Evolutionary conservation across 768 basidiomycete species (phyloP).

Genomic region (Boletus subcaerulescens): DNA sequence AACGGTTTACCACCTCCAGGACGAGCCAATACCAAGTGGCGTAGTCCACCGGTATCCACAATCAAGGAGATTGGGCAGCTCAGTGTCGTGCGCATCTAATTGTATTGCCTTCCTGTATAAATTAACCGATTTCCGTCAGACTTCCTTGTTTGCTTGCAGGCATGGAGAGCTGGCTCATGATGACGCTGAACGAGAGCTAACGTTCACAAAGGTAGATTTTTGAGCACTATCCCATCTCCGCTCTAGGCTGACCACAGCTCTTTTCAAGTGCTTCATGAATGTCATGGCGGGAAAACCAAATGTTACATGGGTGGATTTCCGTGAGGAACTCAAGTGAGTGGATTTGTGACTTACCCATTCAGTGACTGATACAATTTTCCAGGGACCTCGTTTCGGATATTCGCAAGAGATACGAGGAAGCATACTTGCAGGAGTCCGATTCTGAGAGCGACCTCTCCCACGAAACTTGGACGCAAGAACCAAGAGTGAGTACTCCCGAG

Average conservation of each 20-base stretch:
- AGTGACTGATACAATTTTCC: background rate
- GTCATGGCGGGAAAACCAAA: conserved; percentile 3
- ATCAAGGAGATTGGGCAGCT: conserved; percentile 11
- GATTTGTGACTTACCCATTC: background rate
- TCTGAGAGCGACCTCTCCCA: background rate
- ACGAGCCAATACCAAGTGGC: conserved; percentile 2
- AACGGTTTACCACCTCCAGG: background rate
- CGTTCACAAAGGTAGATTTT: conserved; percentile 26
- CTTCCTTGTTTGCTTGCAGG: conserved; percentile 27
- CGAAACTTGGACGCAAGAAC: conserved; percentile 12
- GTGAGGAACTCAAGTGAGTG: conserved; percentile 14
- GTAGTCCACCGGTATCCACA: conserved; percentile 2
- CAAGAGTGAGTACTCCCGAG: conserved; percentile 18
- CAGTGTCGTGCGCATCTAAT: conserved; percentile 14
- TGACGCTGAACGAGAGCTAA: conserved; percentile 12
- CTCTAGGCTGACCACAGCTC: background rate
- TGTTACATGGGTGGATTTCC: conserved; percentile 22
- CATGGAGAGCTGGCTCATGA: conserved; percentile 25
- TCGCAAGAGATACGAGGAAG: conserved; percentile 7
- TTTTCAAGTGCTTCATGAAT: conserved; percentile 20
- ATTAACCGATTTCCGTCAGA: conserved; percentile 3
- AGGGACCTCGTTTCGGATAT: conserved; percentile 18
- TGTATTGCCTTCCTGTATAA: background rate
- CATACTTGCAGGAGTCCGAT: background rate
- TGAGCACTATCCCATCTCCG: background rate